Evolutionary conservation across 1,284 basidiomycete genomes (phyloP), one percentile per base, ranked within the genome.

Genomic region (Trametes polyzona): DNA sequence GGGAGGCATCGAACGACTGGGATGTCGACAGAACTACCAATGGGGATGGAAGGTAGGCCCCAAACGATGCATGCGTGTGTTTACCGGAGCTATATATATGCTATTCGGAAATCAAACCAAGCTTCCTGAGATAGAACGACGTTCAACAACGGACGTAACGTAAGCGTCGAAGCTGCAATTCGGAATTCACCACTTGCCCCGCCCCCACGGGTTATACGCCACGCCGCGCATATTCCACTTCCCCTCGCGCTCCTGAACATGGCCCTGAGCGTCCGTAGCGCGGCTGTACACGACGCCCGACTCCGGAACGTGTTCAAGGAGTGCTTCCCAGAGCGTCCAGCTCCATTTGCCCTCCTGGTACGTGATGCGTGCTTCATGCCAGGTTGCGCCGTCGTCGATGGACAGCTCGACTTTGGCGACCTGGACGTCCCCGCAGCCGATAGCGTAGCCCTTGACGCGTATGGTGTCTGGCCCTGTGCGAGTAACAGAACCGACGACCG

Each of bases 271-370:
- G 68, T 84, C 82, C 29, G 67, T 71, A 2, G 81, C 83, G 8
- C 82, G 75, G 53, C 75, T 71, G 52, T 70, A 67, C 27, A 75
- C 69, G 17, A 65, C 55, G 42, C 61, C 67, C 14, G 57, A 57
- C 35, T 57, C 39, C 10, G 56, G 70, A 19, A 69, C 66, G 52
- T 65, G 68, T 11, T 71, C 63, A 12, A 86, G 37, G 33, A 57
- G 52, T 4, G 67, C 74, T 65, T 87, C 83, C 87, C 87, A 88
- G 26, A 88, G 67, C 8, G 84, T 81, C 87, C 87, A 89, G 66
- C 86, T 87, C 86, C 86, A 88, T 62, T 68, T 76, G 4, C 84
- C 84, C 48, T 83, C 75, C 59, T 84, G 84, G 63, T 88, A 88
- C 0, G 76, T 83, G 59, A 87, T 82, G 21, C 68, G 69, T 16